Base-by-base conservation (phyloP, 176 grass and related monocot genomes). In the Raddia distichophylla region DNA sequence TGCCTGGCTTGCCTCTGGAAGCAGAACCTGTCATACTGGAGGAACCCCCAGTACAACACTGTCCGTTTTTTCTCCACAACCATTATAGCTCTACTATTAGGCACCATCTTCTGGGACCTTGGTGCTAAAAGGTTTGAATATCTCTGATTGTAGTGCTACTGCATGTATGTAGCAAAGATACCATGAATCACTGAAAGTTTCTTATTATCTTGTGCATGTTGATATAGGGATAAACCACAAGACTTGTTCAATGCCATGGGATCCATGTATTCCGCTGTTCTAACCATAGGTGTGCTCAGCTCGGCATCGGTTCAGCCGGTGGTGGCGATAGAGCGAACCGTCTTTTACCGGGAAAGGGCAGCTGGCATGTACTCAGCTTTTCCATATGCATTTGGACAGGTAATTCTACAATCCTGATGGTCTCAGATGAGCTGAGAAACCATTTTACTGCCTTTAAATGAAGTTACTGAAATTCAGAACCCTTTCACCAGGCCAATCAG, bases 291-390 rank as follows among this genome's bases (percentile, higher is more conserved):
- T 1, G 32, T 64, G 27, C 32, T 65, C 9, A 78, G 52, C 1
- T 33, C 47, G 1, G 16, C 16, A 9, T 40, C 61, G 40, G 76
- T 78, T 52, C 76, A 66, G 76, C 76, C 76, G 65, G 60, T 76
- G 73, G 73, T 76, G 11, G 56, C 73, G 1, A 12, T 76, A 0
- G 73, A 76, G 73, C 73, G 55, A 45, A 76, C 0, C 5, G n/a
- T n/a, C 40, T 76, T 76, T 42, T 60, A 76, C 56, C 55, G 73
- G 17, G 73, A 76, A 60, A 76, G 73, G 60, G 73, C 56, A 60
- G 56, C 56, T 1, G 40, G 73, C 35, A 60, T 75, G 73, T 75
- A 75, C 18, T 75, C 73, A 75, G 73, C 73, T 75, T 75, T 60
- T 35, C 56, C 73, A 0, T 76, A 76, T 76, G 73, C 73, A 5